A percentile compares a stretch with the other conserved stretches of the same genome.
phyloP scores from a whole-genome alignment of 768 basidiomycete genomes.

The Pluteus cervinus region DNA sequence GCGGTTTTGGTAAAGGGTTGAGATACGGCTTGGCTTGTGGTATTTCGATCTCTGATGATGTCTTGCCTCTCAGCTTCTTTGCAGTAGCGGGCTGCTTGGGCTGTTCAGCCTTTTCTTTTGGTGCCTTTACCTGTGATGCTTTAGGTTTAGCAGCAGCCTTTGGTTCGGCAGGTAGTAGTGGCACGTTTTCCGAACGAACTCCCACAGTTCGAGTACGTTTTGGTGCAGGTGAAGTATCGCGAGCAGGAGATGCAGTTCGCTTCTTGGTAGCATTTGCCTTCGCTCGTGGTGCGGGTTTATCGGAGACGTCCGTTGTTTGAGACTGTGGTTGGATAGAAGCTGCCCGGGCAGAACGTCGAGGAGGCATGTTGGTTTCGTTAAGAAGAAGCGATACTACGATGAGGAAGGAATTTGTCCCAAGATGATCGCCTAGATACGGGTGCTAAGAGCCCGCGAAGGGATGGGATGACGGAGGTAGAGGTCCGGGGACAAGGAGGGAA shows the following conservation, averaged over 20 bases:
- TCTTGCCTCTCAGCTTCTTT: conserved; percentile 12
- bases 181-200: conserved; percentile 39
- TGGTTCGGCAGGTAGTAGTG: conserved; percentile 19
- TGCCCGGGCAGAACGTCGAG: conserved; percentile 49
- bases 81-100: conserved; percentile 8
- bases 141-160: conserved; percentile 12
- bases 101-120: conserved; percentile 8
- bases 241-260: conserved; percentile 46
- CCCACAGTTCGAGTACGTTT: conserved; percentile 42
- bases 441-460: conserved; percentile 2
- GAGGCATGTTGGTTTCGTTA: conserved; percentile 28
- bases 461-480: conserved; percentile 7
- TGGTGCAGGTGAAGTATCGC: conserved; percentile 34
- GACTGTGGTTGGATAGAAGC: conserved; percentile 36
- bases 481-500: conserved; percentile 1
- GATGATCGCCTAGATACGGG: too few species aligned
- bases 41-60: conserved; percentile 22
- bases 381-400: conserved; percentile 6
- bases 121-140: conserved; percentile 8
- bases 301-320: conserved; percentile 23
- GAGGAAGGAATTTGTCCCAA: too few species aligned
- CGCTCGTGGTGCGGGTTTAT: conserved; percentile 24
- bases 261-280: conserved; percentile 33
- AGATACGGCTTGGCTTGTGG: conserved; percentile 51
- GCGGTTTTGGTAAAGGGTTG: conserved; percentile 59